A percentile compares a stretch with the other conserved stretches of the same genome.
phyloP scores from a whole-genome alignment of 306 rosid genomes.

The Vigna radiata region DNA sequence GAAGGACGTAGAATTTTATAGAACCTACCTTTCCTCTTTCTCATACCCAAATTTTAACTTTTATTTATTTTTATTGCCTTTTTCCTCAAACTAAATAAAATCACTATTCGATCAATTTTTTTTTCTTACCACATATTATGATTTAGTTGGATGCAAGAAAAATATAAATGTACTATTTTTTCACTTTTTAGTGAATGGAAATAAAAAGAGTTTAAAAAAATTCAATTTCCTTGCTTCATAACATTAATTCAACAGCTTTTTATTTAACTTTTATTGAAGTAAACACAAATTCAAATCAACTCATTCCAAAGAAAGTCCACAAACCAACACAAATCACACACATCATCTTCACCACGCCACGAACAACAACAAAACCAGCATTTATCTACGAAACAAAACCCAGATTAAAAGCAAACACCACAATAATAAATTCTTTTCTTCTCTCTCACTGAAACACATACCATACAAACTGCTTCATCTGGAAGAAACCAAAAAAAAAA shows the following conservation, averaged over 20 bases:
- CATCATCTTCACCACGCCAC: neutral
- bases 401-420: slow-evolving; percentile 30
- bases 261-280: too few species aligned
- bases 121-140: too few species aligned
- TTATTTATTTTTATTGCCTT: too few species aligned
- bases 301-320: neutral
- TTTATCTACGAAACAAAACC: slow-evolving; percentile 27
- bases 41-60: neutral
- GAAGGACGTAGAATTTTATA: too few species aligned
- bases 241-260: too few species aligned
- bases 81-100: too few species aligned
- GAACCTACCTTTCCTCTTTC: neutral
- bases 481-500: slow-evolving; percentile 35
- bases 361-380: neutral
- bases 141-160: too few species aligned
- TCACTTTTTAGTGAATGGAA: too few species aligned
- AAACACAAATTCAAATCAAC: neutral
- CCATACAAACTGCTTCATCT: slow-evolving; percentile 24
- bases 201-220: too few species aligned
- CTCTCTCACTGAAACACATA: neutral
- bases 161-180: too few species aligned
- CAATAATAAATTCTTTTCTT: slow-evolving; percentile 28
- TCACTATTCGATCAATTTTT: too few species aligned
- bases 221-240: too few species aligned
- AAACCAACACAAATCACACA: neutral